Base-by-base conservation (phyloP, 225 moss, liverwort and hornwort species). In the Neckera pumila region DNA sequence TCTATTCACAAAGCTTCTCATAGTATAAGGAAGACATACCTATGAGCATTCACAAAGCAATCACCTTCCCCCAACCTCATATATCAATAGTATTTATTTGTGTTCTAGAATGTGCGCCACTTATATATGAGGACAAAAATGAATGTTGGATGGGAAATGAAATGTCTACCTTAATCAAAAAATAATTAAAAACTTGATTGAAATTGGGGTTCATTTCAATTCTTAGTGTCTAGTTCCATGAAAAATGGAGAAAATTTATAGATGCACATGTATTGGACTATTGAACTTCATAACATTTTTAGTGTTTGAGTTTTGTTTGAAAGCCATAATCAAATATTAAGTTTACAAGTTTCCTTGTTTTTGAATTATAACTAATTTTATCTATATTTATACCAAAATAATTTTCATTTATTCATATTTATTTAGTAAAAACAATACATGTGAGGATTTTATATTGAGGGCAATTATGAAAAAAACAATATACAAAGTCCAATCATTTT, bases 1-100 rank as follows among this genome's bases (percentile, higher is more conserved):
- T 74, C 11, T 74, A 18, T 31, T 74, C 7, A 74, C 7, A 47
- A 47, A 74, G 18, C 4, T 74, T 31, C 17, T 31, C 7, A 12
- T 31, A 15, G 5, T 26, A 72, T 72, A 27, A 43, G 6, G 27
- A 42, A 27, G 27, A 72, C 12, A 72, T 27, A 43, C 0, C 12
- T 0, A 49, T 31, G 31, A 31, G 49, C 49, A 49, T 74, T 4
- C 4, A 49, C 2, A 1, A 74, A 74, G 49, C 11, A 31, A 47
- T 12, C 30, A n/a, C 5, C 15, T 5, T 0, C 4, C 11, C 19
- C 1, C 16, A 9, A 1, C 5, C 1, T 17, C 1, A 2, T 31
- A 4, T 31, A 30, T 19, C 19, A 31, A 11, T 74, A 7, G 45
- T 30, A 74, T 47, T 27, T 8, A 43, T 26, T 42, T 42, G 15